These are phyloP conservation scores for Solanum rostratum DNA, from an alignment of 257 asterid genomes.

Conservation along the genomic window DNA sequence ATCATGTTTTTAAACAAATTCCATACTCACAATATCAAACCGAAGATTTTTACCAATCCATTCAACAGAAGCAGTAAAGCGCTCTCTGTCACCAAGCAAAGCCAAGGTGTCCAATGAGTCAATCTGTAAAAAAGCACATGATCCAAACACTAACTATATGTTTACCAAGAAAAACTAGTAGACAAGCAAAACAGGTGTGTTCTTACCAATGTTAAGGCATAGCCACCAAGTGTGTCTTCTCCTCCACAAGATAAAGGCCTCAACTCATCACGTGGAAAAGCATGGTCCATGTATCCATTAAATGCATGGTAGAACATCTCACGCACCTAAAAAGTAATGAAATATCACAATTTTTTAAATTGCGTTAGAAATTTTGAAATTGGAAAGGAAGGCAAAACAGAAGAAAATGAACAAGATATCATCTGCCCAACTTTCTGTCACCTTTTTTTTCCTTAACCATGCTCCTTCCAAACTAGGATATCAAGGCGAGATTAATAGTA, in stretches of 20 bases:
- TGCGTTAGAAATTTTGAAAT: not conserved
- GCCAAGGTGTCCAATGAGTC: constrained; percentile 94
- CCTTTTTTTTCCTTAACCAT: not conserved
- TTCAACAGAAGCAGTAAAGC: constrained; percentile 75
- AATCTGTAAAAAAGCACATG: constrained; percentile 36
- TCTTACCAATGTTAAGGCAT: constrained; percentile 87
- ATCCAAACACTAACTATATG: not conserved
- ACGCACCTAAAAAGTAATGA: constrained; percentile 40
- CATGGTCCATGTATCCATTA: constrained; percentile 84
- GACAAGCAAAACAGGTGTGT: not conserved
- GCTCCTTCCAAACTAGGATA: not conserved
- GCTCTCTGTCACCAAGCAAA: constrained; percentile 86
- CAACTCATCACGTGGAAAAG: constrained; percentile 87
- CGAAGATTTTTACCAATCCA: constrained; percentile 99
- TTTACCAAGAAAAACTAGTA: not conserved
- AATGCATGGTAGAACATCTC: constrained; percentile 97
- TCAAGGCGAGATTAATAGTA: not conserved
- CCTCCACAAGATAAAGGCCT: constrained; percentile 95
- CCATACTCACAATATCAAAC: constrained; percentile 97
- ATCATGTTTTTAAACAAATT: constrained; percentile 7
- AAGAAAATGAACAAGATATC: not conserved
- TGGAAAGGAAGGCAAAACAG: not conserved
- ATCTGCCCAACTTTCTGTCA: not conserved
- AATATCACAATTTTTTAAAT: not conserved
- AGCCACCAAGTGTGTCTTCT: constrained; percentile 97